phyloP scores from a whole-genome alignment of 768 basidiomycete genomes.

The Phlebiopsis flavidoalba region DNA sequence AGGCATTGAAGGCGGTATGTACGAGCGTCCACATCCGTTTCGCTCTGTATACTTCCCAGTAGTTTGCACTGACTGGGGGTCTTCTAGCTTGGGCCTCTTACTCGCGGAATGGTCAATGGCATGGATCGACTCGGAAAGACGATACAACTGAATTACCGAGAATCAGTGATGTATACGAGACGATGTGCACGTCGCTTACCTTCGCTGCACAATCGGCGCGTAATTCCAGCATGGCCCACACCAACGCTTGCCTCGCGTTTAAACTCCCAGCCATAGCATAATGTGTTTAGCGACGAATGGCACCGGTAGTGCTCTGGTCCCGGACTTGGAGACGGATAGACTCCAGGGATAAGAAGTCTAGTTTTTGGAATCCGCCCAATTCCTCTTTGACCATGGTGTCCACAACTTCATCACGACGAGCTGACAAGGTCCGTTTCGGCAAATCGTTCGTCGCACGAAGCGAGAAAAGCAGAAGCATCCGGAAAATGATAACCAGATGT shows the following conservation, averaged over 20 bases:
- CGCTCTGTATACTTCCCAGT: conserved; percentile 42
- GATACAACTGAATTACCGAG: conserved; percentile 45
- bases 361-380: conserved; percentile 57
- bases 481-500: conserved; percentile 68
- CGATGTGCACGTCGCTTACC: conserved; percentile 33
- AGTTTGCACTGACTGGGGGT: conserved; percentile 57
- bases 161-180: not conserved
- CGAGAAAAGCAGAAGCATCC: conserved; percentile 57
- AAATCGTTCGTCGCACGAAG: not conserved
- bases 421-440: not conserved
- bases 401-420: conserved; percentile 49
- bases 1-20: conserved; percentile 66
- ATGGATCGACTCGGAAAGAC: conserved; percentile 52
- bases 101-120: conserved; percentile 23
- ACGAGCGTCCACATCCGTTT: conserved; percentile 29
- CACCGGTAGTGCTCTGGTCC: conserved; percentile 17
- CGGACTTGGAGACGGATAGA: conserved; percentile 52
- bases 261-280: conserved; percentile 72
- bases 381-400: conserved; percentile 55
- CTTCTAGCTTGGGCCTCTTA: conserved; percentile 53
- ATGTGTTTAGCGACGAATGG: conserved; percentile 64
- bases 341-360: conserved; percentile 62
- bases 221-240: conserved; percentile 77
- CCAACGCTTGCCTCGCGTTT: conserved; percentile 59
- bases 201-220: conserved; percentile 74